Conservation (phyloP, 2,329 filamentous ascomycete genomes). For the Cordyceps cicadae region DNA sequence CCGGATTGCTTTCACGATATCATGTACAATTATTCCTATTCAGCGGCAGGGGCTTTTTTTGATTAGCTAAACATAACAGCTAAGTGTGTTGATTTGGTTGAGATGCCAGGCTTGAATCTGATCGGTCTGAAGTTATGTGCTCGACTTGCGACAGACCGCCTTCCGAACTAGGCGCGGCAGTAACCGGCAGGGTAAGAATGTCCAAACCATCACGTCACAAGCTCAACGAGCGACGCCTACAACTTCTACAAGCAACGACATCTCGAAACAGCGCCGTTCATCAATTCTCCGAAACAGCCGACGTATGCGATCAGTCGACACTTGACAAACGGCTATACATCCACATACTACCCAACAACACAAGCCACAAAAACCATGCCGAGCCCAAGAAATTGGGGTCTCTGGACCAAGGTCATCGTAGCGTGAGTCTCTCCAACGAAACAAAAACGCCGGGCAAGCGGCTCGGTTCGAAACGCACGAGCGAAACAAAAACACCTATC, state of each 20-base stretch:
- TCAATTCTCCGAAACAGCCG: not conserved
- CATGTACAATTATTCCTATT: slow-evolving; percentile 1
- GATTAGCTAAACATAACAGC: not conserved
- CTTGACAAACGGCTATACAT: not conserved
- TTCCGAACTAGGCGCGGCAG: slow-evolving; percentile 1
- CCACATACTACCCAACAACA: not conserved
- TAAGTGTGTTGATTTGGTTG: not conserved
- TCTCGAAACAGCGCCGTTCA: too few relatives aligned
- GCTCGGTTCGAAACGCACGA: too few relatives aligned
- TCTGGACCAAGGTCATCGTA: slow-evolving; percentile 61
- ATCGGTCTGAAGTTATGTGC: too few relatives aligned
- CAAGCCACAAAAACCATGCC: slow-evolving; percentile 35
- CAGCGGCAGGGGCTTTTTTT: not conserved
- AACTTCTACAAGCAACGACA: not conserved
- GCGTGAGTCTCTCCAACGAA: slow-evolving; percentile 45
- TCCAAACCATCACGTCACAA: slow-evolving; percentile 2
- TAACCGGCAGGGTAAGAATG: not conserved
- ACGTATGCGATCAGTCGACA: not conserved
- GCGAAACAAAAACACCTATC: too few relatives aligned
- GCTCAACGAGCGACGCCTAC: not conserved
- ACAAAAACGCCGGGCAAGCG: too few relatives aligned
- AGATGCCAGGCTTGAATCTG: too few relatives aligned
- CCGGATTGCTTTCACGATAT: slow-evolving; percentile 2
- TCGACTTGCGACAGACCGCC: slow-evolving; percentile 9
- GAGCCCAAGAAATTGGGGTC: slow-evolving; percentile 38